Percentiles rank a stretch among this genome's conserved stretches.
phyloP scores from a whole-genome alignment of 2,329 filamentous ascomycete genomes.

The Exophiala phaeomuriformis region DNA sequence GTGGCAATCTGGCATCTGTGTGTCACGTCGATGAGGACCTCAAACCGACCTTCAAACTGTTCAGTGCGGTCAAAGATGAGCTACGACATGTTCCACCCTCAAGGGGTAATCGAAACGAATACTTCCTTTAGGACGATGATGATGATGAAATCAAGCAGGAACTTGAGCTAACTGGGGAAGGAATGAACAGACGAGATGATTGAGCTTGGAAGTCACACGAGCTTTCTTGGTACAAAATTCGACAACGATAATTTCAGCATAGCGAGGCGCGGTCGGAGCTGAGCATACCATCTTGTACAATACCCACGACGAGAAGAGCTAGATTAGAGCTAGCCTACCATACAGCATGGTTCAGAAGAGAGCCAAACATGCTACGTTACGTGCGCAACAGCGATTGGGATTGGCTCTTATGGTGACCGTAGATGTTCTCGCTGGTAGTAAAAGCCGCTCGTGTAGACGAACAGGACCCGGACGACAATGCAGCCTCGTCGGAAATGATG shows the following conservation, averaged over 20 bases:
- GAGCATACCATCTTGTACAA: constrained; percentile 13
- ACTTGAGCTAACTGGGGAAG: neutral
- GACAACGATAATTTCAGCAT: constrained; percentile 12
- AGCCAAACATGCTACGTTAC: too few relatives aligned
- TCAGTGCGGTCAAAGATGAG: constrained; percentile 42
- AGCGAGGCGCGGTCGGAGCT: constrained; percentile 1
- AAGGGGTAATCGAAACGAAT: constrained; percentile 42
- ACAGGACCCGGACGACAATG: too few relatives aligned
- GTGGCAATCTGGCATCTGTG: constrained; percentile 70
- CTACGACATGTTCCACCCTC: constrained; percentile 40
- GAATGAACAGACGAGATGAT: neutral
- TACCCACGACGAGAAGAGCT: constrained; percentile 7
- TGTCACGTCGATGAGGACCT: constrained; percentile 84
- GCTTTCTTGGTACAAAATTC: constrained; percentile 4
- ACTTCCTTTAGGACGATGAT: constrained; percentile 31
- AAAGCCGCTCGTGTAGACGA: too few relatives aligned
- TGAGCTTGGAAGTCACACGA: constrained; percentile 5
- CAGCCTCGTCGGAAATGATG: too few relatives aligned
- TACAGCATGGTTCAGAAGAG: neutral
- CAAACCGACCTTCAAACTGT: constrained; percentile 71
- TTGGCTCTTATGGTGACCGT: too few relatives aligned
- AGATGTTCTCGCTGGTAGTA: too few relatives aligned
- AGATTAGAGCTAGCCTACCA: constrained; percentile 14
- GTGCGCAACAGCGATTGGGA: too few relatives aligned
- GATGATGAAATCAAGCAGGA: neutral